phyloP scores from a whole-genome alignment of 495 filamentous ascomycete genomes.

The Penicillium paradoxum region DNA sequence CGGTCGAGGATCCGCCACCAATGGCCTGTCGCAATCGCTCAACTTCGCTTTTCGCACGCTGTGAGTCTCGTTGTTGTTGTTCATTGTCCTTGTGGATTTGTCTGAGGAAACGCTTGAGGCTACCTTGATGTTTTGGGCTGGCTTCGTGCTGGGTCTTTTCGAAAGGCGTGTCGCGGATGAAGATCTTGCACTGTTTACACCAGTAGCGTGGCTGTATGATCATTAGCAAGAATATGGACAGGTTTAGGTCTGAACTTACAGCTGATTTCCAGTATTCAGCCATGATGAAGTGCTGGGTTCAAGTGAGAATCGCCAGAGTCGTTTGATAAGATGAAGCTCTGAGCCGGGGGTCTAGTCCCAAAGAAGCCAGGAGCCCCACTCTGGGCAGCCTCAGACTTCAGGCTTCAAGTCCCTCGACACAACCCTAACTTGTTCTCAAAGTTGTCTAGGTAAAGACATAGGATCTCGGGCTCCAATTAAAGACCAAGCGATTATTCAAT shows the following conservation, averaged over 20 bases:
- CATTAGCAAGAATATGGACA: neutral
- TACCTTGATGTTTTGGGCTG: conserved; percentile 80
- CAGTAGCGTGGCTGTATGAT: conserved; percentile 69
- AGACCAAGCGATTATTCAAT: neutral
- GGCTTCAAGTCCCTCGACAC: neutral
- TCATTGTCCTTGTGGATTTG: conserved; percentile 81
- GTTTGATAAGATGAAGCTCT: conserved; percentile 14
- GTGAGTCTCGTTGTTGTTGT: conserved; percentile 67
- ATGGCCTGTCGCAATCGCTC: conserved; percentile 79
- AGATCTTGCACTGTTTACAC: conserved; percentile 96
- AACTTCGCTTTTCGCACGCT: conserved; percentile 79
- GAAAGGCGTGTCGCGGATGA: conserved; percentile 86
- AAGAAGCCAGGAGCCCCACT: conserved; percentile 2
- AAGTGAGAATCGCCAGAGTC: neutral
- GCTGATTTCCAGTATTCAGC: conserved; percentile 99
- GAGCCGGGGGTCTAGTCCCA: conserved; percentile 15
- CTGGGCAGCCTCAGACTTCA: neutral
- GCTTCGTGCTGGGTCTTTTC: conserved; percentile 88
- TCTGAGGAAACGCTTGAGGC: conserved; percentile 83
- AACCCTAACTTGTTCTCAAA: neutral
- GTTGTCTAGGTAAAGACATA: neutral
- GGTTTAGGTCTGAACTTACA: conserved; percentile 31
- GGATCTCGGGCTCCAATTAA: neutral
- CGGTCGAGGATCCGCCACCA: conserved; percentile 31
- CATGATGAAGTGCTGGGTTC: conserved; percentile 47